These are phyloP conservation scores for Cystobasidium onofrii DNA, from an alignment of 768 basidiomycete species.

Conservation along the genomic window DNA sequence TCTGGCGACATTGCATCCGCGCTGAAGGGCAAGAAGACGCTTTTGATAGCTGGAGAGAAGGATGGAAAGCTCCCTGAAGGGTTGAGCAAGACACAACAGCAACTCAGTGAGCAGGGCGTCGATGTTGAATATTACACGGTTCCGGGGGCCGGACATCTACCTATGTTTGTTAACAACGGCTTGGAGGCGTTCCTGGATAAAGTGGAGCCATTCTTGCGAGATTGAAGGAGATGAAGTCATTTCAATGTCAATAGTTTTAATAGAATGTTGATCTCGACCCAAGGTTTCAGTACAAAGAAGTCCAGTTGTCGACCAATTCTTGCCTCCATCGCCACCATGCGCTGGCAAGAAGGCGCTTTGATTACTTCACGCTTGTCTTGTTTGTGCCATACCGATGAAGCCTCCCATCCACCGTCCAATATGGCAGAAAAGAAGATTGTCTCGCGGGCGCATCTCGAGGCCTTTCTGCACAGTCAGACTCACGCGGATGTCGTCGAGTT, in stretches of 20 bases:
- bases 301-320: too few relatives aligned
- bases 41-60: conserved; percentile 44
- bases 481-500: conserved; percentile 62
- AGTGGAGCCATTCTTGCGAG: conserved; percentile 16
- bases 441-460: conserved; percentile 63
- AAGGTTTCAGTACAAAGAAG: too few relatives aligned
- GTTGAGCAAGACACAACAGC: conserved; percentile 38
- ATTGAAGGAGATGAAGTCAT: not conserved
- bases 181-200: conserved; percentile 13
- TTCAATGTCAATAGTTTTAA: not conserved
- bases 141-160: conserved; percentile 43
- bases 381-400: not conserved
- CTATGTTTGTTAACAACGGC: conserved; percentile 42
- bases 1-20: conserved; percentile 39
- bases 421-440: conserved; percentile 52
- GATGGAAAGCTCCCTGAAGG: conserved; percentile 44
- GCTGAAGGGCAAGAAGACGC: conserved; percentile 40
- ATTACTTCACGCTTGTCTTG: not conserved
- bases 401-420: not conserved
- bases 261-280: too few relatives aligned
- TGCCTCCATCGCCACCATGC: not conserved
- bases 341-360: not conserved
- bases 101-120: conserved; percentile 39
- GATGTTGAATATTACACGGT: conserved; percentile 39
- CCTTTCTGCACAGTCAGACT: conserved; percentile 69